Conservation (phyloP, 805 yeast species). For the Cyberlindnera mycetangii region DNA sequence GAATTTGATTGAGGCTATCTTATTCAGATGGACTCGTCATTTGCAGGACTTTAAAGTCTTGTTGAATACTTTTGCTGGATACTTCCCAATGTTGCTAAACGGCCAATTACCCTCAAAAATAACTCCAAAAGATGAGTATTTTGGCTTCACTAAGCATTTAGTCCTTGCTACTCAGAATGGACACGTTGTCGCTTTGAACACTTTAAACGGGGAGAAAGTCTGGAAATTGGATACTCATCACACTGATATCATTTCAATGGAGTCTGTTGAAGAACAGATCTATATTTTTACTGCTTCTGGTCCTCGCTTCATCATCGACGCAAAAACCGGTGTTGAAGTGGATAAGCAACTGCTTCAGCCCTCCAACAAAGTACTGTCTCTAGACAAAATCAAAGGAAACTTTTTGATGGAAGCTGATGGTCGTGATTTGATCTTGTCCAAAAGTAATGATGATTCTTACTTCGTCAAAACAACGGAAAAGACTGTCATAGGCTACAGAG, state of each 20-base stretch:
- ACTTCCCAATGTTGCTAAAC: constrained; percentile 6
- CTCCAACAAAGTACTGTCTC: constrained; percentile 9
- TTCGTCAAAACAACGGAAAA: constrained; percentile 26
- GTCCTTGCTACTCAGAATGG: constrained; percentile 40
- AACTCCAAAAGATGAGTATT: constrained; percentile 28
- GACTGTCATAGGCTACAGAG: constrained; percentile 26
- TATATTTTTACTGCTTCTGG: constrained; percentile 23
- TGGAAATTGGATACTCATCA: constrained; percentile 38
- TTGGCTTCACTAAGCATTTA: constrained; percentile 46
- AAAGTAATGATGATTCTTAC: constrained; percentile 10
- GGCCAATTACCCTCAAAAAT: constrained; percentile 1
- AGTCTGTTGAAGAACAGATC: constrained; percentile 18
- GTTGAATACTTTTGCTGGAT: constrained; percentile 13
- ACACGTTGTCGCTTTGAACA: constrained; percentile 41
- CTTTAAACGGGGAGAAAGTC: constrained; percentile 34
- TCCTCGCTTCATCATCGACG: constrained; percentile 21
- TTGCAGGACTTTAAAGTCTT: constrained; percentile 14
- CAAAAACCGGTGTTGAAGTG: constrained; percentile 30
- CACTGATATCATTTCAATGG: constrained; percentile 24
- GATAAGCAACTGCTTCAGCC: constrained; percentile 15
- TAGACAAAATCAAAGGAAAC: constrained; percentile 18
- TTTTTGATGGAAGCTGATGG: constrained; percentile 20
- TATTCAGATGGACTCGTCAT: constrained; percentile 33
- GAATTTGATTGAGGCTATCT: constrained; percentile 30
- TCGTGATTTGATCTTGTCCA: constrained; percentile 19